These are phyloP conservation scores for Hypoxylon sp. DNA, from an alignment of 2,329 filamentous ascomycete species.

Conservation along the genomic window DNA sequence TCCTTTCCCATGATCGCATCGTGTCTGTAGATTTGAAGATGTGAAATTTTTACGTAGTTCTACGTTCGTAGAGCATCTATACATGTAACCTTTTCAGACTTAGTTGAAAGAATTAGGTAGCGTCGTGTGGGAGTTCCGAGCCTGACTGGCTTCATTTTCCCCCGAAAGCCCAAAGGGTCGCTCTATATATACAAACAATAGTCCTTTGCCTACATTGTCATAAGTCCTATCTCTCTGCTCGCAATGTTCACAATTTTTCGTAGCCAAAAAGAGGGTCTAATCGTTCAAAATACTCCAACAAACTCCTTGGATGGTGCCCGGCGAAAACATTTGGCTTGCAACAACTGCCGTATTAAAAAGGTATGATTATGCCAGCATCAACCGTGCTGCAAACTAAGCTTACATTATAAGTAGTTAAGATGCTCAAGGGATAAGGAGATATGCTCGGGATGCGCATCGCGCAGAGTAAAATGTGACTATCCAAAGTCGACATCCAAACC, in stretches of 20 bases:
- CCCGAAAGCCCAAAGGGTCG: no score
- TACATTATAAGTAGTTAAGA: not conserved
- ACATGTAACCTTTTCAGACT: no score
- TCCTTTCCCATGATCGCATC: no score
- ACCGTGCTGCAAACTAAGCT: not conserved
- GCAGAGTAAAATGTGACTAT: not conserved
- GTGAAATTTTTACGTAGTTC: no score
- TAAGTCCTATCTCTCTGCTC: no score
- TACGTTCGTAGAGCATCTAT: no score
- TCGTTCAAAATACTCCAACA: not conserved
- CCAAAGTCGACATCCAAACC: not conserved
- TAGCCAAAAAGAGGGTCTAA: not conserved
- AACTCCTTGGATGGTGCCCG: not conserved
- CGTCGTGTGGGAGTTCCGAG: no score
- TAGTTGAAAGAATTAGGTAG: no score
- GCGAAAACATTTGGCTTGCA: not conserved
- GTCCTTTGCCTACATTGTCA: no score
- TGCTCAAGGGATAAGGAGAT: not conserved
- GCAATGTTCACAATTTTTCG: not conserved
- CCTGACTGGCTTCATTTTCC: no score
- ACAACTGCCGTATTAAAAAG: conserved; percentile 3
- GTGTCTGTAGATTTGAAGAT: no score
- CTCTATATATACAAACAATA: no score
- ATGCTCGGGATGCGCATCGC: not conserved
- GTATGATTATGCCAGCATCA: not conserved